A percentile compares a stretch with the other conserved stretches of the same genome.
Evolutionary conservation across 1,139 yeast genomes (phyloP).

Genomic region (Geotrichum candidum): DNA sequence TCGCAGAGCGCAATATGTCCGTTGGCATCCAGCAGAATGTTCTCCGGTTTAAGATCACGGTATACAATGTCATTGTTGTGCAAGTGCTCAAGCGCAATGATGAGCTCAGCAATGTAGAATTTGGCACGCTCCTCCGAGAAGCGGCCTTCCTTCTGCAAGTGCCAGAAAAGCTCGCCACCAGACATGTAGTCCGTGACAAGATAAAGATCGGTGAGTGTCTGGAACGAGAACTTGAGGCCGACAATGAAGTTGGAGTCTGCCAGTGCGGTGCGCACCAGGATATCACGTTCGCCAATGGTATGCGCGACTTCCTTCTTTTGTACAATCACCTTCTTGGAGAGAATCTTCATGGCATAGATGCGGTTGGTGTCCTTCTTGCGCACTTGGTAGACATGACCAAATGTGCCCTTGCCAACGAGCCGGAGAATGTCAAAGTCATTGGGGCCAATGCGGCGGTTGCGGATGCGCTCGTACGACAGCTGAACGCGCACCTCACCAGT

Average conservation of each 20-base stretch:
- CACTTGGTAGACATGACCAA: slow-evolving; percentile 96
- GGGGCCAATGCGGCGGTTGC: slow-evolving; percentile 79
- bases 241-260: slow-evolving; percentile 88
- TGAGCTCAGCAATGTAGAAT: slow-evolving; percentile 92
- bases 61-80: slow-evolving; percentile 91
- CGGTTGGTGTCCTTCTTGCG: slow-evolving; percentile 81
- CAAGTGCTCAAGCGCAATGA: slow-evolving; percentile 82
- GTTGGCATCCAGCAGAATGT: slow-evolving; percentile 85
- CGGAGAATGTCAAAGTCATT: slow-evolving; percentile 88
- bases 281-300: slow-evolving; percentile 93
- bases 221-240: slow-evolving; percentile 90
- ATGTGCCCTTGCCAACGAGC: slow-evolving; percentile 90
- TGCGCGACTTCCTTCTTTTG: slow-evolving; percentile 96
- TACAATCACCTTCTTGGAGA: slow-evolving; percentile 88
- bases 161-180: slow-evolving; percentile 98
- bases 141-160: slow-evolving; percentile 90
- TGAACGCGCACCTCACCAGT: slow-evolving; percentile 70
- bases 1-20: slow-evolving; percentile 97
- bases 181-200: slow-evolving; percentile 96
- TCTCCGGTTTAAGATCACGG: slow-evolving; percentile 93
- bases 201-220: slow-evolving; percentile 85
- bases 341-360: slow-evolving; percentile 94
- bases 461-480: slow-evolving; percentile 65
- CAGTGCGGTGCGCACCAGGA: slow-evolving; percentile 77
- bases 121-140: slow-evolving; percentile 89